Base-by-base conservation (phyloP, 352 stramenopile species). In the Globisporangium recalcitrans region DNA sequence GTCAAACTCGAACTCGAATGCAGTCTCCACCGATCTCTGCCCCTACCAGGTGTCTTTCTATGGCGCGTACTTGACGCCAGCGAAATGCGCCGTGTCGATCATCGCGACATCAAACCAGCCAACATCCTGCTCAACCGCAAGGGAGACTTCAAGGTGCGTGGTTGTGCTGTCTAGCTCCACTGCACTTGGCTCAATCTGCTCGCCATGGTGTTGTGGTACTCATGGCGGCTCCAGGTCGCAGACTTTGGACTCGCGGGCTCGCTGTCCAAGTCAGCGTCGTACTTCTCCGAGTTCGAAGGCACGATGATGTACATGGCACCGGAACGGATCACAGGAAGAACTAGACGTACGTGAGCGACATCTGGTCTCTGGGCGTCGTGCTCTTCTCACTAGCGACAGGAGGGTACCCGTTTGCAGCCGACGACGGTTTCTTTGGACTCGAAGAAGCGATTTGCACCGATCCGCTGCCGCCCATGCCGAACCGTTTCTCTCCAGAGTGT, bases 261-360 rank as follows among this genome's bases (percentile, higher is more conserved):
- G 10, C 61, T 95, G 26, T 78, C 81, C 21, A 91, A 91, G 60
- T 91, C 80, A 16, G 73, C 77, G 31, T 89, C 85, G 1, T 91
- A 87, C 31, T 91, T 90, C 64, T 93, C 85, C 31, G 81, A 92
- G 46, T 95, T 95, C 46, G 78, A 91, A 59, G 93, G 92, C 44
- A 98, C 93, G 1, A 85, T 98, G 69, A 97, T 95, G 73, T 98
- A 98, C 78, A 98, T 98, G 95, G 85, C 89, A 0, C 94, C 95
- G 0, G 93, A 98, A 65, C 79, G 95, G 4, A 96, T 98, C 40
- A 81, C 83, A 2, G 90, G 90, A 1, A 94, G 21, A 69, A 77
- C 19, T 98, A 98, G 69, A 82, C 73, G 14, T 95, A 84, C 40
- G 75, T 86, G 14, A 91, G 82, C 52, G 84, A 93, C 32, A 55